A percentile compares a stretch with the other conserved stretches of the same genome.
phyloP scores from a whole-genome alignment of 441 rosid species.

The Erodium trifolium region DNA sequence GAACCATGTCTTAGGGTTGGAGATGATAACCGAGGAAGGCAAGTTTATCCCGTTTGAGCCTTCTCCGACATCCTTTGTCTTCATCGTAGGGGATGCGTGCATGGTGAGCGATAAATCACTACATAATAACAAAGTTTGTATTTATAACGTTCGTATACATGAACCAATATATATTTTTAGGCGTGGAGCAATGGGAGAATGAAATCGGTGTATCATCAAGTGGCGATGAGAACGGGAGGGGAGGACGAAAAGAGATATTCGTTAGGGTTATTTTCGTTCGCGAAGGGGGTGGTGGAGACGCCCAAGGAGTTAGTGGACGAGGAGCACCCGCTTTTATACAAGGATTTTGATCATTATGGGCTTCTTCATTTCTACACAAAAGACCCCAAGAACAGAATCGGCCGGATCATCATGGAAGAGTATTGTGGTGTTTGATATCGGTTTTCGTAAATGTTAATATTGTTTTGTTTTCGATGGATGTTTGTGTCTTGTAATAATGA shows the following conservation, averaged over 20 bases:
- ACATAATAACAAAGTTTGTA: too few species aligned
- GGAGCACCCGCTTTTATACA: constrained; percentile 38
- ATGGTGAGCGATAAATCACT: too few species aligned
- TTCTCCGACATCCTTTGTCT: constrained; percentile 40
- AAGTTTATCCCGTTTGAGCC: constrained; percentile 40
- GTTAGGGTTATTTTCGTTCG: constrained; percentile 33
- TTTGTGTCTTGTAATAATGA: too few species aligned
- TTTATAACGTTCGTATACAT: too few species aligned
- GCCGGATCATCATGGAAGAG: too few species aligned
- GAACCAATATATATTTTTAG: constrained; percentile 11
- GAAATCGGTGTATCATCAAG: constrained; percentile 36
- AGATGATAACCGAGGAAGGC: constrained; percentile 38
- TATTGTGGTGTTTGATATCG: not conserved
- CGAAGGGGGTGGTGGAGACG: constrained; percentile 29
- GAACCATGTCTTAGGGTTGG: constrained; percentile 46
- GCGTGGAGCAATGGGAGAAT: constrained; percentile 53
- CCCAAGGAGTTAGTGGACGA: constrained; percentile 41
- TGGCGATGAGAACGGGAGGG: constrained; percentile 30
- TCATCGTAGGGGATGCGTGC: constrained; percentile 46
- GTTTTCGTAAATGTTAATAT: too few species aligned
- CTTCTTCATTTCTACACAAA: constrained; percentile 28
- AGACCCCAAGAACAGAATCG: too few species aligned
- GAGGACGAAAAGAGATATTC: constrained; percentile 31
- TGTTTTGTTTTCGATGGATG: too few species aligned
- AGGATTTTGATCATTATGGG: constrained; percentile 40